Evolutionary conservation across 129 eudicot species (phyloP), one percentile per base, ranked within the genome.

Genomic region (Tanacetum coccineum): DNA sequence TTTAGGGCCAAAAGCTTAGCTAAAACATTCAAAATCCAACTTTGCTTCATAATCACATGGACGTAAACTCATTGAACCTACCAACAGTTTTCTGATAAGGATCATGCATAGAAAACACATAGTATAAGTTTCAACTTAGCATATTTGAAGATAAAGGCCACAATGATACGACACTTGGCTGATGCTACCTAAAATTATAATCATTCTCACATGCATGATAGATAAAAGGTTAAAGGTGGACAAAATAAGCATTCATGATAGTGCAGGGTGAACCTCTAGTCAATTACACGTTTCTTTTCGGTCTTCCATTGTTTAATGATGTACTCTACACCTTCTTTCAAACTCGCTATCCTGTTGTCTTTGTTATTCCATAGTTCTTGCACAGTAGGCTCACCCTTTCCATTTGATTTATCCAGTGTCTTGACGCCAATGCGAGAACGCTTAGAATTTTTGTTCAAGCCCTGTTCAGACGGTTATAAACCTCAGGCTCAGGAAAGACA

Each of bases 281-380:
- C 3, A 2, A 2, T 22, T 46, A 3, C n/a, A 3, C 0, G 12
- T 0, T 14, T 4, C 42, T 20, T 47, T 12, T 14, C 14, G 0
- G 15, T 14, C 57, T 65, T 65, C 70, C 70, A 65, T 46, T 22
- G 14, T 20, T 65, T 25, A 5, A 65, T 9, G 15, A 65, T 9
- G 45, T 13, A 46, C 2, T 25, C n/a, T 46, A 65, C 15, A 21
- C 70, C 50, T 46, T 65, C 70, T 22, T 13, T 22, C 25, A 65
- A 25, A 65, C 45, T 45, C 2, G 25, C 70, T 65, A 22, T 20
- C 25, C 45, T 25, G 13, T 25, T 25, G 3, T 47, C 70, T 3
- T 13, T 47, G 12, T 44, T 46, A 9, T 65, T 14, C 70, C 70
- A 47, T 14, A 47, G 36, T 19, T 65, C 36, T n/a, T 65, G 25